Percentiles rank a stretch among this genome's conserved stretches.
These are phyloP conservation scores for Somion occarium DNA, from an alignment of 1,284 basidiomycete genomes.

Conservation along the genomic window DNA sequence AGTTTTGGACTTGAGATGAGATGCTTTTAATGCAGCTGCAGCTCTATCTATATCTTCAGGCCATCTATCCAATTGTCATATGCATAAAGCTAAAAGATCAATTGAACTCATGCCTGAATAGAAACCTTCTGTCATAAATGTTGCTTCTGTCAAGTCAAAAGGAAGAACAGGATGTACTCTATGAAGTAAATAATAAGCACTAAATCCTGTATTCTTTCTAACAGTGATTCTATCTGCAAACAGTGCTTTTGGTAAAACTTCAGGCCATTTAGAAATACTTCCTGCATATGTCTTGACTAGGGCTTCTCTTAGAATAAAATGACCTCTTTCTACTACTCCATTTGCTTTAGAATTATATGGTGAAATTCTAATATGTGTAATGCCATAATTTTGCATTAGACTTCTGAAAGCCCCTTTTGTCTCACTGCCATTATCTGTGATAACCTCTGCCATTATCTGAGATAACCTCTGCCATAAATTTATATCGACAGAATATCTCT, in stretches of 20 bases:
- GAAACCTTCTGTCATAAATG: slow-evolving; percentile 4
- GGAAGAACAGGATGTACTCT: slow-evolving; percentile 8
- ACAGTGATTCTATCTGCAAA: slow-evolving; percentile 8
- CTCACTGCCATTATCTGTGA: slow-evolving; percentile 31
- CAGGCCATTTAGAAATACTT: slow-evolving; percentile 3
- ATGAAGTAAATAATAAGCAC: slow-evolving; percentile 8
- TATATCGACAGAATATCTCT: slow-evolving; percentile 31
- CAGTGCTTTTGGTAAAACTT: slow-evolving; percentile 4
- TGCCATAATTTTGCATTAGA: slow-evolving; percentile 3
- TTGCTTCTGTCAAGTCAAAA: slow-evolving; percentile 9
- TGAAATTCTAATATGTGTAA: slow-evolving; percentile 13
- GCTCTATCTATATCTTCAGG: slow-evolving; percentile 4
- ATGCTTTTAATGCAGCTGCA: not conserved
- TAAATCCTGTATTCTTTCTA: slow-evolving; percentile 2
- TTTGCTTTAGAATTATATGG: too few relatives aligned
- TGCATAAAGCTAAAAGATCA: slow-evolving; percentile 3
- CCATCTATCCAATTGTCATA: slow-evolving; percentile 6
- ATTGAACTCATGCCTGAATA: not conserved
- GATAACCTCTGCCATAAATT: too few relatives aligned
- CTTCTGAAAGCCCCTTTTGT: slow-evolving; percentile 14
- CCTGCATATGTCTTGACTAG: slow-evolving; percentile 5
- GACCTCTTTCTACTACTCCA: too few relatives aligned
- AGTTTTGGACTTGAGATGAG: slow-evolving; percentile 3
- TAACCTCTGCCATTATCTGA: slow-evolving; percentile 30
- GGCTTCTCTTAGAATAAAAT: slow-evolving; percentile 2